Evolutionary conservation across 495 filamentous ascomycete species (phyloP), one percentile per base, ranked within the genome.

Genomic region (Podospora appendiculata): DNA sequence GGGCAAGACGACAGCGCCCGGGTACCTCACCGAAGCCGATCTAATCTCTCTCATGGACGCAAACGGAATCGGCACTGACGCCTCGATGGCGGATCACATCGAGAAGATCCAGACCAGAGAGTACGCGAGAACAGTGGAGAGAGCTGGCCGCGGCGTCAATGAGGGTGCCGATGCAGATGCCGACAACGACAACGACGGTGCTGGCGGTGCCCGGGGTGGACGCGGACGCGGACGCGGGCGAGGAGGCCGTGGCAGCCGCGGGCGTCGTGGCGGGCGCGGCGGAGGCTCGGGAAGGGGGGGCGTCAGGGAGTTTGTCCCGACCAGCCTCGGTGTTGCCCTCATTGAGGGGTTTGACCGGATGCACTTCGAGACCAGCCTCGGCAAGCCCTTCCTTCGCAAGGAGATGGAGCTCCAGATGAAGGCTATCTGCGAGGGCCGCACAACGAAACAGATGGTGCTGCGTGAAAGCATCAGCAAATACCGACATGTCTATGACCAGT

Each of bases 31-130:
- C 1, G 93, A 98, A 64, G 90, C 93, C 2, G 93, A 97, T 64
- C 75, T 98, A n/a, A 96, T 98, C 67, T 88, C 85, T 5, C 77
- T 98, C 18, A 98, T 98, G 93, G 94, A 98, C 70, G 92, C 88
- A 13, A 97, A 98, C 65, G 93, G 93, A 10, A 98, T 98, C 59
- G 93, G 93, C 13, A 98, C 93, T 4, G 93, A 98, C 70, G 93
- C 93, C 10, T 97, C 93, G 0, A 98, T 98, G 94, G 92, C 93
- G 0, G 93, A 98, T 58, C 93, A 98, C 64, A 97, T 98, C 61
- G 81, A 86, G 41, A 96, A 94, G 64, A 91, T 98, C 66, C 89
- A 96, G 67, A 83, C 91, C 40, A 74, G 93, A 32, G 72, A 88
- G 45, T 98, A 98, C 62, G 90, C 90, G 19, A 78, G 79, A 41